Base-by-base conservation (phyloP, 768 basidiomycete species). In the Rhizopogon sp. region DNA sequence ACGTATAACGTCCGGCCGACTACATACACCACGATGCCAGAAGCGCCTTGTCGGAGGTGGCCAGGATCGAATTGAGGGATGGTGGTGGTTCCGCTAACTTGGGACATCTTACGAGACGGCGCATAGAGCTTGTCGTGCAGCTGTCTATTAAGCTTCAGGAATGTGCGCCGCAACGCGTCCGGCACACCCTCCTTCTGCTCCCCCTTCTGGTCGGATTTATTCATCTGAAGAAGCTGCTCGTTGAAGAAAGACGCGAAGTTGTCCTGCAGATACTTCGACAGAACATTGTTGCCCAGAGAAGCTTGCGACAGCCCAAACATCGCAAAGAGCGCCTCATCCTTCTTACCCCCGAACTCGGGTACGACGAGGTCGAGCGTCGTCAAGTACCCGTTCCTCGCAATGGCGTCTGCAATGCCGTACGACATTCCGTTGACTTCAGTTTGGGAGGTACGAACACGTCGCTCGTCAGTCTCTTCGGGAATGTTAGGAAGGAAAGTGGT, bases 391-490 rank as follows among this genome's bases (percentile, higher is more conserved):
- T 82, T 80, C 55, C 75, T 77, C 17, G 94, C 94, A 39, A 98
- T 75, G 14, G 88, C 90, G 64, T 99, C 97, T 0, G 96, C 91
- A 54, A 99, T 96, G 14, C 96, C 97, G 62, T 98, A 98, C 25
- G 88, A 85, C 90, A 99, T 92, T 52, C 83, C 84, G 71, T 89
- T 90, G 55, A 98, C 86, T 35, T 89, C 88, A 2, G 91, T 91
- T 31, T 84, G 76, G 4, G 95, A 97, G 1, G 93, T 96, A 44
- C 97, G 87, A 3, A 99, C 87, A 0, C 97, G 89, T 14, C 94
- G 84, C 52, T 93, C 89, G 52, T 93, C 90, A 59, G 76, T 87
- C 66, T 94, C 93, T 60, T 90, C 88, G 0, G 90, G 88, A 45
- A 90, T 87, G 58, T 83, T 85, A 39, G 77, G 72, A 22, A 78